Conservation (phyloP, 768 basidiomycete species). For the Mycena sanguinolenta region DNA sequence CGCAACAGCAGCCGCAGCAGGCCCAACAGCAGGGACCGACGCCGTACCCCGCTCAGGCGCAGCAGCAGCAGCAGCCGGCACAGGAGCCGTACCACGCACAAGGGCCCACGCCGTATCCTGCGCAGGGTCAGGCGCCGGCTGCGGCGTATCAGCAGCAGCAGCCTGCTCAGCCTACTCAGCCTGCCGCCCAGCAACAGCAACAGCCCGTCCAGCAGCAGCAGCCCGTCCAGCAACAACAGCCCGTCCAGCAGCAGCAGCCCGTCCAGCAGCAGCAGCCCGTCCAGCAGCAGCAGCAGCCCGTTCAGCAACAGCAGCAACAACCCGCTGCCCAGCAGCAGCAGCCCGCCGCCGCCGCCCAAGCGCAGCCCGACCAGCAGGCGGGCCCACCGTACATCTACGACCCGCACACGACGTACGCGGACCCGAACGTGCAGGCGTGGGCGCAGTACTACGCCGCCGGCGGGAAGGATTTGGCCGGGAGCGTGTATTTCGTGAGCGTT, state of each 20-base stretch:
- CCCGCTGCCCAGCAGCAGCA: not conserved
- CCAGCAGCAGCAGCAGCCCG: conserved; percentile 29
- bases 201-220: conserved; percentile 38
- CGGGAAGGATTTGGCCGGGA: conserved; percentile 78
- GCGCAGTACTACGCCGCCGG: conserved; percentile 88
- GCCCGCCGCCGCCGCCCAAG: conserved; percentile 20
- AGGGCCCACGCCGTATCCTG: conserved; percentile 53
- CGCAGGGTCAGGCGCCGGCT: conserved; percentile 39
- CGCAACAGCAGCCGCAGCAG: conserved; percentile 36
- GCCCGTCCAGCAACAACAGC: conserved; percentile 15
- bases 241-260: conserved; percentile 40
- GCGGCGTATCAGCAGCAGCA: not conserved
- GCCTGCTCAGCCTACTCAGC: not conserved
- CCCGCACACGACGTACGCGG: conserved; percentile 76
- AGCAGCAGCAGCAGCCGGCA: conserved; percentile 22
- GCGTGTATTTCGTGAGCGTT: conserved; percentile 85
- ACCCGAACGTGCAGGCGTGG: conserved; percentile 89
- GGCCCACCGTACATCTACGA: conserved; percentile 73
- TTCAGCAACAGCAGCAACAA: not conserved
- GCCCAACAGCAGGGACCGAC: conserved; percentile 34
- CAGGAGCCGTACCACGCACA: conserved; percentile 22
- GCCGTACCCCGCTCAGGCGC: conserved; percentile 50
- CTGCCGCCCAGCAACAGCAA: conserved; percentile 22
- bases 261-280: conserved; percentile 34
- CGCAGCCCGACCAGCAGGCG: conserved; percentile 37